Percentiles rank a stretch among this genome's conserved stretches.
These are phyloP conservation scores for Apiospora kogelbergensis DNA, from an alignment of 2,329 filamentous ascomycete species.

Conservation along the genomic window DNA sequence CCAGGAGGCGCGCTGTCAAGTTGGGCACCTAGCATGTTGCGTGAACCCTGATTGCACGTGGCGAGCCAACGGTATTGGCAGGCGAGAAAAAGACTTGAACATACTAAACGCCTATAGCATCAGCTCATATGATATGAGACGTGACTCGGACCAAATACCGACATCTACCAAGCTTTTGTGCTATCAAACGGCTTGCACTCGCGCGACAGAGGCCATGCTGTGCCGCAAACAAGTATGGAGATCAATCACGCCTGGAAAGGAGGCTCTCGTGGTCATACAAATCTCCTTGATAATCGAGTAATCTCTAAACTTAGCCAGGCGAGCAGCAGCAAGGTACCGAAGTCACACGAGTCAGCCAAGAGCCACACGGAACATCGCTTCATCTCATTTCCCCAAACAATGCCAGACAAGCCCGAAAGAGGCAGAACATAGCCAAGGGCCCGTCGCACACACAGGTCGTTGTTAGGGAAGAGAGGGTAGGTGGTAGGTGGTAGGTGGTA, in stretches of 20 bases:
- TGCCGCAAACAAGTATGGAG: background rate
- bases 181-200: background rate
- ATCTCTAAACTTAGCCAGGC: background rate
- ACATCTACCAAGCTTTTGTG: background rate
- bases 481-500: background rate
- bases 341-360: background rate
- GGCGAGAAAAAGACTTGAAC: background rate
- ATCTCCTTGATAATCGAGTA: background rate
- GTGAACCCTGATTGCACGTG: background rate
- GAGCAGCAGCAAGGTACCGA: background rate
- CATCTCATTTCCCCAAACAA: background rate
- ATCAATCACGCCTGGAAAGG: background rate
- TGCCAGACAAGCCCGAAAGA: background rate
- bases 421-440: background rate
- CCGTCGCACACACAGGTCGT: background rate
- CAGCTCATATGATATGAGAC: background rate
- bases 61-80: background rate
- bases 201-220: background rate
- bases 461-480: background rate
- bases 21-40: background rate
- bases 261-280: no score
- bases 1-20: background rate
- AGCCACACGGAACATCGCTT: background rate
- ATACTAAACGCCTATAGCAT: background rate
- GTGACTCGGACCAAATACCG: background rate